Conservation (phyloP, 331 rosid species). For the Arachis monticola region DNA sequence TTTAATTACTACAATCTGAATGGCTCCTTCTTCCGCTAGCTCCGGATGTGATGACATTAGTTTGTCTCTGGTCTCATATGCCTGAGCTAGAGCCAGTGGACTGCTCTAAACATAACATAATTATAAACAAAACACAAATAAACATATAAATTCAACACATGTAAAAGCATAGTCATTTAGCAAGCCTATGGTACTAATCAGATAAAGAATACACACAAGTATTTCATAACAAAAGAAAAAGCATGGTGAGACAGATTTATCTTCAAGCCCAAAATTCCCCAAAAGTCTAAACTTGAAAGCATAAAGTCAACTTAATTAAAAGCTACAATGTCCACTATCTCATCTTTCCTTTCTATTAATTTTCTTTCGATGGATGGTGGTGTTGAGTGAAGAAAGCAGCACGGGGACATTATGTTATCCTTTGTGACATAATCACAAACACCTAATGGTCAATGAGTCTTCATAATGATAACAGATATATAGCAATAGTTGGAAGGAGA, state of each 20-base stretch:
- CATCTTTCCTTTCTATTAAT: neutral
- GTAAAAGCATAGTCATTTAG: constrained; percentile 23
- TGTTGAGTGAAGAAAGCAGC: too few relatives aligned
- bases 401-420: neutral
- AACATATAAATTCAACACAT: neutral
- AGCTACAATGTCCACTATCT: constrained; percentile 2
- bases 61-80: constrained; percentile 83
- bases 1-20: constrained; percentile 78
- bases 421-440: constrained; percentile 14
- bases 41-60: constrained; percentile 77
- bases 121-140: constrained; percentile 47
- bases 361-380: neutral
- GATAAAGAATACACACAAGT: neutral
- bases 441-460: neutral
- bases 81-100: constrained; percentile 95
- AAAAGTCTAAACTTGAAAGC: neutral
- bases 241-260: neutral
- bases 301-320: neutral
- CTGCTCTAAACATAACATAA: constrained; percentile 66
- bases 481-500: too few relatives aligned
- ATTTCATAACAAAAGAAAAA: neutral
- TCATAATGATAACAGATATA: too few relatives aligned
- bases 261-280: neutral
- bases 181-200: neutral
- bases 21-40: constrained; percentile 89